Base-by-base conservation (phyloP, 495 filamentous ascomycete species). In the Venustampulla echinocandica region DNA sequence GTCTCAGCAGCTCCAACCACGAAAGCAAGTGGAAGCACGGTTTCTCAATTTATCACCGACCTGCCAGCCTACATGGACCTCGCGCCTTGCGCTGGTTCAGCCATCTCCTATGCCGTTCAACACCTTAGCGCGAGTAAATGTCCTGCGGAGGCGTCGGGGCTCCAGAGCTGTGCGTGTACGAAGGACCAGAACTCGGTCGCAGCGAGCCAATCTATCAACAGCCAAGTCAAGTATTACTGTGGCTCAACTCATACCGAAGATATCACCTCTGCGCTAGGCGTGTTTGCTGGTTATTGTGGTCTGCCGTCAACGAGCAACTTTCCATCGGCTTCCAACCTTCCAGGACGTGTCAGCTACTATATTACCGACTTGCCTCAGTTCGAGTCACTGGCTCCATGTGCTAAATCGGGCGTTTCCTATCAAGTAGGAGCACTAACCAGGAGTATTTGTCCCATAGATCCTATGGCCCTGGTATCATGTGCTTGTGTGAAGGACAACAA, bases 301-400 rank as follows among this genome's bases (percentile, higher is more conserved):
- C 50, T 75, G 47, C 64, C 57, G 19, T 47, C 60, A n/a, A 71
- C 66, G 3, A 64, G 67, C 2, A 50, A 47, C 1, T 72, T 75
- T 42, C 71, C 69, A 4, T 52, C 52, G 13, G 62, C 69, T n/a
- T 52, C 63, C 10, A 46, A 63, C 6, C 67, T 71, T 2, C 67
- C 69, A 2, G 71, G 70, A 22, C 59, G 67, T 23, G 67, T 75
- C 64, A 65, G 68, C 0, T 76, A 75, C 41, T 67, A 69, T 38
- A 68, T 76, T 48, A 74, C 70, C 4, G 71, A 69, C 13, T 44
- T 75, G 33, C 61, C 66, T 1, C 47, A 66, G 38, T 76, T 56
- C 36, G 66, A 58, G 15, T 58, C 64, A 0, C 53, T 76, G 5
- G 65, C 65, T 4, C 50, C 56, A 0, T 76, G 73, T 39, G 72